Evolutionary conservation across 306 rosid genomes (phyloP), one percentile per base, ranked within the genome.

Genomic region (Rubus parviflorus): DNA sequence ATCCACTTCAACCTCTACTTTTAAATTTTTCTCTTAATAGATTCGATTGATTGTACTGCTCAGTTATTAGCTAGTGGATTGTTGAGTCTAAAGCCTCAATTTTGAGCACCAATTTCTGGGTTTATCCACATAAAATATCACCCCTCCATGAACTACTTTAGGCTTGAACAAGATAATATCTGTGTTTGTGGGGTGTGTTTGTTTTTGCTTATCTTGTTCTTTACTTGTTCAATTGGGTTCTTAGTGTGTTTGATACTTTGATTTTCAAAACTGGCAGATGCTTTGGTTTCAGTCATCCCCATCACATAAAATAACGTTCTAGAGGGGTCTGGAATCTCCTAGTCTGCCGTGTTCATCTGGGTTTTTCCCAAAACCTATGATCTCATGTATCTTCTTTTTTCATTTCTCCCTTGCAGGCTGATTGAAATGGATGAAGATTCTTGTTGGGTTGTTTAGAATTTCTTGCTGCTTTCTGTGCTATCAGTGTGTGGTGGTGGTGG

Each of bases 231-330:
- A 30, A 41, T 81, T 64, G 71, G 76, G 62, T 82, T 80, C 45
- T 41, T 70, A 9, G 46, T 57, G 54, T 4, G 70, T 76, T 46
- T n/a, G 19, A 41, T 46, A 48, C 47, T 68, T 46, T 37, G 16
- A 54, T 35, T 64, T 54, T 77, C 72, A 43, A 51, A 46, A 30
- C 22, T 13, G 43, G 5, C 70, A 49, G 63, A 43, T 58, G 80
- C 81, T 73, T 74, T 64, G 3, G 51, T 45, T n/a, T 68, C 68
- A 49, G 82, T 84, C 84, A 35, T 63, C 74, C 74, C 47, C 81
- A 13, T 73, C 85, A 85, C 91, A 87, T 87, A 81, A 87, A 87
- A 87, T 87, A 85, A 87, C 87, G 82, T 72, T 81, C 68, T 75
- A 12, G 57, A 7, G 14, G 51, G 20, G 63, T 82, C 81, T 77